A percentile compares a stretch with the other conserved stretches of the same genome.
These are phyloP conservation scores for Penicillium atrosanguineum DNA, from an alignment of 495 filamentous ascomycete genomes.

Conservation along the genomic window DNA sequence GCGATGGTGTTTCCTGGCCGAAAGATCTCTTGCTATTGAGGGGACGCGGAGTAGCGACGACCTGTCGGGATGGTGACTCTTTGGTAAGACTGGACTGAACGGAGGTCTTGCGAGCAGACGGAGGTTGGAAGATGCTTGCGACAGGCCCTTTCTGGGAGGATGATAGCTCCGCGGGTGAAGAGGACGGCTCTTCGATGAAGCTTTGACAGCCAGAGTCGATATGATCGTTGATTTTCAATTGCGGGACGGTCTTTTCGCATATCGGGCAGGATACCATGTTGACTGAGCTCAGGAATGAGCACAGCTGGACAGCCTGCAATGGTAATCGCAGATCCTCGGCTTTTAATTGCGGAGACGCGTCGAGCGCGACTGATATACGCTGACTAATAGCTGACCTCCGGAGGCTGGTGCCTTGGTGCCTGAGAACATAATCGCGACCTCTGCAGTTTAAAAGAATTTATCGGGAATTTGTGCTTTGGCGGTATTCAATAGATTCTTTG, in stretches of 20 bases:
- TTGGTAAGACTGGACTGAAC: slow-evolving; percentile 23
- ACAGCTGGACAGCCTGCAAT: not conserved
- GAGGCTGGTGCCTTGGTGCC: slow-evolving; percentile 4
- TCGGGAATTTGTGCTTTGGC: not conserved
- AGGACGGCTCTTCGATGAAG: slow-evolving; percentile 48
- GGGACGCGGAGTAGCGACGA: slow-evolving; percentile 27
- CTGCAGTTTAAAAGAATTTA: not conserved
- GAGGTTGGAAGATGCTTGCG: slow-evolving; percentile 75
- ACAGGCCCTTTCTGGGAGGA: slow-evolving; percentile 52
- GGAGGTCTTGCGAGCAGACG: slow-evolving; percentile 49
- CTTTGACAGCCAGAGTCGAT: slow-evolving; percentile 79
- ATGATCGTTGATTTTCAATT: slow-evolving; percentile 81
- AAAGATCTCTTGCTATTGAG: slow-evolving; percentile 38
- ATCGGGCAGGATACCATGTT: slow-evolving; percentile 84
- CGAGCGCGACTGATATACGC: slow-evolving; percentile 10
- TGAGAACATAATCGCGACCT: not conserved
- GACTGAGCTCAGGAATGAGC: not conserved
- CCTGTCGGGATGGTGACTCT: slow-evolving; percentile 18
- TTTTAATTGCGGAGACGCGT: slow-evolving; percentile 17
- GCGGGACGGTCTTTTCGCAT: slow-evolving; percentile 72
- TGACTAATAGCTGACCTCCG: not conserved
- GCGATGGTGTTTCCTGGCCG: slow-evolving; percentile 19
- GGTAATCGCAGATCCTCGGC: not conserved
- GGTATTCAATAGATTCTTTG: not conserved
- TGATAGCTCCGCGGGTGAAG: slow-evolving; percentile 38